Base-by-base conservation (phyloP, 2,329 filamentous ascomycete species). In the Byssoonygena ceratinophila region DNA sequence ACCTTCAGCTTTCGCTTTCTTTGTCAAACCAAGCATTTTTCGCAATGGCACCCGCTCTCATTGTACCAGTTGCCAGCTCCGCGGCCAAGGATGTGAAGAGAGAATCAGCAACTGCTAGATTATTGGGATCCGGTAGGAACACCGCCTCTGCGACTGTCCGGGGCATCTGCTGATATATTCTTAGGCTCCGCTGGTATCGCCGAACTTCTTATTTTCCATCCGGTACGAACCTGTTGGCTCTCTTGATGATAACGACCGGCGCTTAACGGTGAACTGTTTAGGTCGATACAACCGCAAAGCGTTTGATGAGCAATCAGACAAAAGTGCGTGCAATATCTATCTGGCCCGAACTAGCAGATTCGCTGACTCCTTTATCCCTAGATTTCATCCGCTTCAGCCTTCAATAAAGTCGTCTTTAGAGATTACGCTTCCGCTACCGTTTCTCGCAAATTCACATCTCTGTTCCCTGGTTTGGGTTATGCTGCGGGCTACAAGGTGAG, bases 241-340 rank as follows among this genome's bases (percentile, higher is more conserved):
- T 16, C 11, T 39, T 16, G 12, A 37, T 46, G 11, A 40, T 2
- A 20, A 8, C 4, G 12, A 9, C 14, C 34, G 8, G 32, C 31
- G 7, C 25, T 37, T 53, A 44, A 52, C 16, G 5, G 41, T 18
- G 46, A n/a, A 18, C 29, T 27, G 29, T 6, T 41, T 65, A 91
- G 86, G 87, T 98, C 69, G 92, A 98, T 74, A 98, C 92, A 47
- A 96, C 94, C 64, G 91, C 92, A 58, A 98, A 98, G 79, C 87
- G 92, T 61, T 81, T 98, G 72, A 98, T 98, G 92, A 96, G 89
- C 81, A 96, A 98, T 73, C 85, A 94, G 70, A 82, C 81, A 66
- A 87, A 77, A 74, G 80, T 86, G 68, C 61, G 71, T 59, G 47
- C 16, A n/a, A 20, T 16, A 32, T 16, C 14, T 7, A 29, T 12